Percentiles rank a stretch among this genome's conserved stretches.
phyloP scores from a whole-genome alignment of 257 asterid genomes.

The Vinca minor region DNA sequence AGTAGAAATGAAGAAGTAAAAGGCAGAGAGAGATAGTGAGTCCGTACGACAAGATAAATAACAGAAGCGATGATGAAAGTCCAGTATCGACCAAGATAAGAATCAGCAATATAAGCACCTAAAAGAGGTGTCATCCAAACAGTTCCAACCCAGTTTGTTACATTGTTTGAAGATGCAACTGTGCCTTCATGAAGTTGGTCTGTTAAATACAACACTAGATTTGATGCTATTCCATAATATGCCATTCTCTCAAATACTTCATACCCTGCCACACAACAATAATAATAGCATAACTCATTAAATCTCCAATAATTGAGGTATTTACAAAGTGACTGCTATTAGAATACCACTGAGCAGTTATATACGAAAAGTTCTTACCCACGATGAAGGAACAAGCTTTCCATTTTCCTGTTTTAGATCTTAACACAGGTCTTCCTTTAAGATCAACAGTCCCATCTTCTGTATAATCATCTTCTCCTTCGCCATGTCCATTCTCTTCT shows the following conservation, averaged over 20 bases:
- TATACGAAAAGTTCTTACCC: too few species aligned
- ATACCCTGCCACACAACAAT: slow-evolving; percentile 33
- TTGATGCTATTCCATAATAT: slow-evolving; percentile 62
- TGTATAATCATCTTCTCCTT: slow-evolving; percentile 40
- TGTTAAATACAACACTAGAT: slow-evolving; percentile 51
- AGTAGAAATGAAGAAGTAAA: neutral
- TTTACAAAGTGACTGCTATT: too few species aligned
- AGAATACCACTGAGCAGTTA: too few species aligned
- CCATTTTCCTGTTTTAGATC: slow-evolving; percentile 66
- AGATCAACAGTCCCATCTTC: slow-evolving; percentile 61
- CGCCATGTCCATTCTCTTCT: slow-evolving; percentile 35
- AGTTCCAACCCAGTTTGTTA: slow-evolving; percentile 70
- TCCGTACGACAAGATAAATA: slow-evolving; percentile 43
- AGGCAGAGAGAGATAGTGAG: neutral
- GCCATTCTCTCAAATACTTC: slow-evolving; percentile 78
- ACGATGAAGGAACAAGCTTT: slow-evolving; percentile 65
- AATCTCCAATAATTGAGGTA: too few species aligned
- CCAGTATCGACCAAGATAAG: slow-evolving; percentile 66
- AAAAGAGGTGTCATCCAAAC: slow-evolving; percentile 75
- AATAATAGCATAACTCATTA: too few species aligned
- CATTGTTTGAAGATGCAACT: slow-evolving; percentile 62
- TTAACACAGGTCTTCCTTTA: slow-evolving; percentile 47
- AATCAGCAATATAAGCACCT: slow-evolving; percentile 71
- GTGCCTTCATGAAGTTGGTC: slow-evolving; percentile 64
- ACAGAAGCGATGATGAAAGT: slow-evolving; percentile 55